These are phyloP conservation scores for Verticillium zaregamsianum DNA, from an alignment of 2,329 filamentous ascomycete genomes.

Conservation along the genomic window DNA sequence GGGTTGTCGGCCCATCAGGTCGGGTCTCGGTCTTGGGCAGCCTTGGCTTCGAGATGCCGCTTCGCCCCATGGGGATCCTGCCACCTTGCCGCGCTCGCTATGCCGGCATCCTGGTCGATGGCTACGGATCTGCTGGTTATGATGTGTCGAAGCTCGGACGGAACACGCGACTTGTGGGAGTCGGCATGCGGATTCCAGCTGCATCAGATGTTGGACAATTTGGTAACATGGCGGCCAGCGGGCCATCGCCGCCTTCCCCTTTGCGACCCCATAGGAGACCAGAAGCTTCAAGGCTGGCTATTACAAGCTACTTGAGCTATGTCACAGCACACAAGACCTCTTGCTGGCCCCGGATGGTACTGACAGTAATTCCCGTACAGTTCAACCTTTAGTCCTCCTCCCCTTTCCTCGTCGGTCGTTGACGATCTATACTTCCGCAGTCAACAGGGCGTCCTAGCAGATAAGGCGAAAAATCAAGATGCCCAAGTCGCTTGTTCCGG, in stretches of 20 bases:
- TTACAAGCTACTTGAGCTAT: no score
- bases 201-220: no score
- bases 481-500: conserved; percentile 57
- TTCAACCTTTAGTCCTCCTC: no score
- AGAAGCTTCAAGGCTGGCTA: conserved; percentile 49
- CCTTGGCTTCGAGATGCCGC: not conserved
- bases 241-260: no score
- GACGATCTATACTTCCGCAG: conserved; percentile 26
- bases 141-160: conserved; percentile 32
- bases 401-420: no score
- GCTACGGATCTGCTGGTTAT: not conserved
- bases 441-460: conserved; percentile 50
- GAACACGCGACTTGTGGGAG: no score
- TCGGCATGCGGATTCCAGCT: no score
- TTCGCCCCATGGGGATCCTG: not conserved
- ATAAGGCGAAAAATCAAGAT: conserved; percentile 24
- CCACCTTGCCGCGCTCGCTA: not conserved
- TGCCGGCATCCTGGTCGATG: not conserved
- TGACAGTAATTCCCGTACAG: no score
- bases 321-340: conserved; percentile 32
- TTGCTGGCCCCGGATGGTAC: no score
- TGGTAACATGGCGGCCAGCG: no score
- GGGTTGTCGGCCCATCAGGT: not conserved
- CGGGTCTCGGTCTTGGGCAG: not conserved
- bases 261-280: conserved; percentile 40